Evolutionary conservation across 345 rosid genomes (phyloP), one percentile per base, ranked within the genome.

Genomic region (Mallotus nudiflorus): DNA sequence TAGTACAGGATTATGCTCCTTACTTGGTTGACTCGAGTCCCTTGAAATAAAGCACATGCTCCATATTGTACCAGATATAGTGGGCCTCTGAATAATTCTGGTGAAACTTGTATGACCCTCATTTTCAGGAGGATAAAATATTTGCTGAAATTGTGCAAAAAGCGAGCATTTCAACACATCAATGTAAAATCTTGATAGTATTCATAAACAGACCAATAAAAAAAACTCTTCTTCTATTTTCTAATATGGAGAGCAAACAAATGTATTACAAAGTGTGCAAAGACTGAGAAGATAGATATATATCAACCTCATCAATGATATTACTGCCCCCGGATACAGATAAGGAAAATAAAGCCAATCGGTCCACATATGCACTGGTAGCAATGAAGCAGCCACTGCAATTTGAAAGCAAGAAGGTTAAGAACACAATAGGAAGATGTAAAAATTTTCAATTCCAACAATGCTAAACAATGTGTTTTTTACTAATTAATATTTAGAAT

Each of bases 1-100:
- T 75, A 95, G 82, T 71, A 92, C 82, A 59, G 98, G 90, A 85
- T 78, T 88, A 60, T 84, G 85, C 75, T 84, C 91, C 83, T 85
- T 82, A 81, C 77, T 81, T 75, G 87, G 72, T 51, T 81, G 86
- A 80, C 58, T 66, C 70, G 75, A 67, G 73, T 76, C 75, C 62
- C 73, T 81, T 68, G 98, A 88, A 76, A 95, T 84, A 82, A 95
- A 95, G 84, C 98, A 90, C 91, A 95, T 89, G 89, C 98, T 89
- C 99, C 99, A 95, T 76, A 95, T 90, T 74, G 98, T 88, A 73
- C 99, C 98, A 77, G 82, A 73, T 74, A 87, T 75, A 69, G 48
- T 70, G 33, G 69, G 68, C 72, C 74, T 82, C 45, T 71, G 85
- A 44, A 55, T 37, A 77, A 74, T 82, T 84, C 81, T 80, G 51